phyloP scores from a whole-genome alignment of 2,329 filamentous ascomycete species.

The Colletotrichum lentis region DNA sequence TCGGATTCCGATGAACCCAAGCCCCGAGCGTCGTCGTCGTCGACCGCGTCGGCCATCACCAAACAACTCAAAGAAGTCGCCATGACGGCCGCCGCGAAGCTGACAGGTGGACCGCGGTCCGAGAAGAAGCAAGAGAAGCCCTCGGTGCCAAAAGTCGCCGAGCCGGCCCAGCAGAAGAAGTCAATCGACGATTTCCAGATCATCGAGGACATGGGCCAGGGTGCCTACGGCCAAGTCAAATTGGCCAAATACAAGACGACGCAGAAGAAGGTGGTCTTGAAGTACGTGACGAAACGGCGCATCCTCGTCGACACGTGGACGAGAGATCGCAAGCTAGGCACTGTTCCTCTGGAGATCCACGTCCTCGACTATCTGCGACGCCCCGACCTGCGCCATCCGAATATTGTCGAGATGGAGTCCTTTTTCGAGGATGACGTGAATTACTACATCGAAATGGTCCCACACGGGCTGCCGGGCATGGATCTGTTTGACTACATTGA shows the following conservation, averaged over 20 bases:
- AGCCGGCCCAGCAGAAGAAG: slow-evolving; percentile 68
- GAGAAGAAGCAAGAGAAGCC: slow-evolving; percentile 48
- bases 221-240: slow-evolving; percentile 97
- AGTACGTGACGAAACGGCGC: slow-evolving; percentile 95
- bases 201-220: slow-evolving; percentile 97
- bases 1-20: slow-evolving; percentile 62
- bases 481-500: slow-evolving; percentile 99
- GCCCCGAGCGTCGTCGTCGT: slow-evolving; percentile 49
- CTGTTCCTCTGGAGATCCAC: slow-evolving; percentile 95
- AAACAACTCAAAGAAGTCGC: slow-evolving; percentile 66
- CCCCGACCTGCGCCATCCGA: slow-evolving; percentile 71
- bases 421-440: slow-evolving; percentile 85
- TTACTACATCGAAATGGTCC: slow-evolving; percentile 99
- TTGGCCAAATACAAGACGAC: slow-evolving; percentile 85
- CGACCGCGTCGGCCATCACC: slow-evolving; percentile 59
- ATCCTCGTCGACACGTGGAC: slow-evolving; percentile 99
- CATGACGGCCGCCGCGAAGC: slow-evolving; percentile 61
- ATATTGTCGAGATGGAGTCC: slow-evolving; percentile 77
- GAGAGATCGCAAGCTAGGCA: slow-evolving; percentile 88
- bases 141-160: slow-evolving; percentile 48
- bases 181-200: slow-evolving; percentile 90
- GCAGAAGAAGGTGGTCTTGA: slow-evolving; percentile 88
- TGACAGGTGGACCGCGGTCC: slow-evolving; percentile 54
- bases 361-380: slow-evolving; percentile 91
- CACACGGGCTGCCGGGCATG: slow-evolving; percentile 95